Base-by-base conservation (phyloP, 129 eudicot genomes). In the Sambucus nigra region DNA sequence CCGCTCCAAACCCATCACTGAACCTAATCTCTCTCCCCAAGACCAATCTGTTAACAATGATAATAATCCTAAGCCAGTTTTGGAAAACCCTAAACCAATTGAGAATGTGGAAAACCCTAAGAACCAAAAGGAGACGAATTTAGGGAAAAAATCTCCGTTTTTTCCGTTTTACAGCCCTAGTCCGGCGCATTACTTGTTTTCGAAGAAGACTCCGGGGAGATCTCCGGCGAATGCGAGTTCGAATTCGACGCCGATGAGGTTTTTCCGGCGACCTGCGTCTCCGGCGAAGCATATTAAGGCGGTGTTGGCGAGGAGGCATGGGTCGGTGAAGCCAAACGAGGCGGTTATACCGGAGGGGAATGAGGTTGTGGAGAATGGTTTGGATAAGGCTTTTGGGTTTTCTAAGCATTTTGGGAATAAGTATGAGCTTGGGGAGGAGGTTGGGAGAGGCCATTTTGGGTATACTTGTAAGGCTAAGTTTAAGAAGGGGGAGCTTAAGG, bases 371-470 rank as follows among this genome's bases (percentile, higher is more conserved):
- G 71, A 65, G 18, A 10, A 28, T 2, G 47, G 47, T 7, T 61
- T 91, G 69, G 95, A 91, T 66, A 91, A 86, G 69, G 76, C 73
- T 25, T 91, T 91, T 20, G 98, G 98, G 59, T 91, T 79, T 57
- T 76, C 70, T 19, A 91, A 91, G 86, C 65, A 78, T 59, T 82
- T 86, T 57, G 76, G 75, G 54, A 70, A 67, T 17, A 79, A 75
- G 73, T 91, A 69, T 60, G 94, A 84, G 69, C 10, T 85, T 4
- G 95, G 98, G 31, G 95, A 85, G 4, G 98, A 91, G 32, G 89
- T 89, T 0, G 94, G 98, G 50, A 74, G 94, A 68, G 95, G 98
- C 46, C 98, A 91, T 82, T 91, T 91, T 80, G 98, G 95, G 55
- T 82, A 69, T 50, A 91, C 98, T 61, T 73, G 95, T 59, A 65